Evolutionary conservation across 2,329 filamentous ascomycete genomes (phyloP), one percentile per base, ranked within the genome.

Genomic region (Sclerotinia trifoliorum): DNA sequence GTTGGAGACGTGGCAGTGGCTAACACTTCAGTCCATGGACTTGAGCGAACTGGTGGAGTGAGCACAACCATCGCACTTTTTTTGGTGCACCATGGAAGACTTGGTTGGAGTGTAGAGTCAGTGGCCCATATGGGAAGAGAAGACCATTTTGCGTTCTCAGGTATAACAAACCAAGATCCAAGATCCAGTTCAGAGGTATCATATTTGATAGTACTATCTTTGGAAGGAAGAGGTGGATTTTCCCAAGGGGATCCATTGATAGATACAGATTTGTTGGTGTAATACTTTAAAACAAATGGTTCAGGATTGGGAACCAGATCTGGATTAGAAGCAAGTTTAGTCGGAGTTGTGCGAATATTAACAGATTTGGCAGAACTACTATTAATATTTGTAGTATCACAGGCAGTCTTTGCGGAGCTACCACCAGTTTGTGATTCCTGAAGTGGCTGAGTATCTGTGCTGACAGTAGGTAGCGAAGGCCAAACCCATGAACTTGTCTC

Each of bases 111-210:
- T 15, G 24, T 13, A 10, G 15, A 11, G 15, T 52, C 8, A 1
- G 17, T 35, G 2, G 21, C 49, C 39, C 24, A 57, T n/a, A 24
- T 21, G 11, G 48, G 49, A 5, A 55, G 49, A 6, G 19, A 29
- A 24, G n/a, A 48, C 62, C 48, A 65, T 57, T 19, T 63, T 39
- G 46, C 60, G 24, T 63, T 63, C 19, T 63, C 60, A 5, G 60
- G 60, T 26, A 63, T n/a, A 26, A n/a, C 51, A 39, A n/a, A 13
- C 60, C 60, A 63, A 26, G 48, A 32, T 5, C 15, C 15, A 39
- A 15, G 46, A 39, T 63, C 32, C 2, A 8, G 60, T 13, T 49
- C 32, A 63, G 46, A 21, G 7, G 29, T 1, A 39, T 35, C 13
- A 3, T 24, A 8, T 13, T 63, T 51, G 46, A 19, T 11, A 26